Evolutionary conservation across 2,329 filamentous ascomycete genomes (phyloP).

Genomic region (Clarireedia paspali): DNA sequence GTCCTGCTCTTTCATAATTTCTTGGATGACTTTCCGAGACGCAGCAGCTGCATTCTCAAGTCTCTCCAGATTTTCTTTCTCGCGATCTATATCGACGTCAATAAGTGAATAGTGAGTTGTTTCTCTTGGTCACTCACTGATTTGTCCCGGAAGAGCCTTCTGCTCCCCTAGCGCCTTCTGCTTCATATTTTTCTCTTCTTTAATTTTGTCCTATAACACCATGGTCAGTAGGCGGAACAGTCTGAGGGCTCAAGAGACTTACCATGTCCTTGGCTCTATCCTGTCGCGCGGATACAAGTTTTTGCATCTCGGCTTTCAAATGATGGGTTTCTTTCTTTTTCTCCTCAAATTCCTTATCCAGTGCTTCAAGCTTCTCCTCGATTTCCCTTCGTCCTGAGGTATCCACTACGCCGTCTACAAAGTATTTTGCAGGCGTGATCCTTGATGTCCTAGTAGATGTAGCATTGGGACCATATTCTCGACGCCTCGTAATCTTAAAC

Average conservation of each 20-base stretch:
- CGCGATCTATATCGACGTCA: slow-evolving; percentile 28
- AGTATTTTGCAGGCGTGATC: slow-evolving; percentile 56
- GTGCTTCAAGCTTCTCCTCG: slow-evolving; percentile 38
- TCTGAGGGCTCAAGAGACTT: slow-evolving; percentile 1
- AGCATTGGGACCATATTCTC: slow-evolving; percentile 71
- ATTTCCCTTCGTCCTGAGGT: slow-evolving; percentile 54
- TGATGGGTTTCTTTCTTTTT: slow-evolving; percentile 18
- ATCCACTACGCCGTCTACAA: slow-evolving; percentile 74
- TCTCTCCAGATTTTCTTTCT: slow-evolving; percentile 30
- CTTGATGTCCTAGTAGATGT: slow-evolving; percentile 59
- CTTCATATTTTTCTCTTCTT: slow-evolving; percentile 55
- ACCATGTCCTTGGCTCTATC: slow-evolving; percentile 28
- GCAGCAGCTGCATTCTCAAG: slow-evolving; percentile 30
- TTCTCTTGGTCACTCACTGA: slow-evolving; percentile 44
- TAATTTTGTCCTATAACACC: slow-evolving; percentile 38
- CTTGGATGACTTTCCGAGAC: slow-evolving; percentile 35
- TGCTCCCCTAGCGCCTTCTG: slow-evolving; percentile 61
- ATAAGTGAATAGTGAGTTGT: neutral
- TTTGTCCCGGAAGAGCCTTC: slow-evolving; percentile 60
- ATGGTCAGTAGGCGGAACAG: neutral
- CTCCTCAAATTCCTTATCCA: slow-evolving; percentile 21
- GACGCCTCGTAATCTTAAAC: slow-evolving; percentile 61
- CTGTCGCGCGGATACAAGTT: slow-evolving; percentile 27
- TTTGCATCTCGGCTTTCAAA: slow-evolving; percentile 19
- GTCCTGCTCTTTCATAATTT: slow-evolving; percentile 48